Conservation (phyloP, 2,329 filamentous ascomycete genomes). For the Moelleriella libera region DNA sequence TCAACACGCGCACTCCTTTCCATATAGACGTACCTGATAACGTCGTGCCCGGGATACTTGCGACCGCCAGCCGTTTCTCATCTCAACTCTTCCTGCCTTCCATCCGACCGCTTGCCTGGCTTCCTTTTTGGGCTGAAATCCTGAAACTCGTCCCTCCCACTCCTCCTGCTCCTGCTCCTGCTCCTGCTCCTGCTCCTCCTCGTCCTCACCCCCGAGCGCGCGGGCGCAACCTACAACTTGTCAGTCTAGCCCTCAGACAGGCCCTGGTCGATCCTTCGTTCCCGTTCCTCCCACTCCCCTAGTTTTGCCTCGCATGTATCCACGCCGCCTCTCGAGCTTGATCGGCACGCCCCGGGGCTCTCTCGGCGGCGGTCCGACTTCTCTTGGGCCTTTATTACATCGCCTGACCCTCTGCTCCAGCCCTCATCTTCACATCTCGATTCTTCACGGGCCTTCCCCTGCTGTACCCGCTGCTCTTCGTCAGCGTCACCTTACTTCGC, state of each 20-base stretch:
- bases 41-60: too few species aligned
- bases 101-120: too few species aligned
- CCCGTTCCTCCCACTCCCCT: slow-evolving; percentile 3
- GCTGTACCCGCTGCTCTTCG: background rate
- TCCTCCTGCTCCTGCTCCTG: too few species aligned
- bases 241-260: slow-evolving; percentile 5
- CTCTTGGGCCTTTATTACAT: slow-evolving; percentile 7
- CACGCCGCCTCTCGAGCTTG: slow-evolving; percentile 6
- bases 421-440: background rate
- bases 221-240: background rate
- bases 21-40: too few species aligned
- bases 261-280: slow-evolving; percentile 2
- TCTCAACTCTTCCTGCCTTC: too few species aligned
- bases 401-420: slow-evolving; percentile 3
- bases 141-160: too few species aligned
- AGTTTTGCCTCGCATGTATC: slow-evolving; percentile 8
- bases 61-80: too few species aligned
- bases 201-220: background rate
- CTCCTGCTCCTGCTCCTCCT: too few species aligned
- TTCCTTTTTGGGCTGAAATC: too few species aligned
- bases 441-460: background rate
- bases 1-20: too few species aligned
- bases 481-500: slow-evolving; percentile 2
- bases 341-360: slow-evolving; percentile 4
- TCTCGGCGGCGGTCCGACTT: slow-evolving; percentile 6